A percentile compares a stretch with the other conserved stretches of the same genome.
phyloP scores from a whole-genome alignment of 495 filamentous ascomycete genomes.

The Filosporella fistucella region DNA sequence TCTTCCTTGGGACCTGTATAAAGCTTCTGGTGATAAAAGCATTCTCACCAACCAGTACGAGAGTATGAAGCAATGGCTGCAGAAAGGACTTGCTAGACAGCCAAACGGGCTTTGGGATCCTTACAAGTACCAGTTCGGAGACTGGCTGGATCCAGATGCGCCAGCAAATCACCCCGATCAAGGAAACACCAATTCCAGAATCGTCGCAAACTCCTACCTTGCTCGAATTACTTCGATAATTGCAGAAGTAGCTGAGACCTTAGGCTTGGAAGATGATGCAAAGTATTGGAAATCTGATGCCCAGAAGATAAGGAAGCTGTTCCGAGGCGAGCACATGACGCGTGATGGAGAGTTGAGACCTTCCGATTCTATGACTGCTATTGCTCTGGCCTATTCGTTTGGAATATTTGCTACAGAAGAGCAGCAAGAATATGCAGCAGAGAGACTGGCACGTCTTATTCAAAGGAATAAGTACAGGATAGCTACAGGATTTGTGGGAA shows the following conservation, averaged over 20 bases:
- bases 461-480: conserved; percentile 36
- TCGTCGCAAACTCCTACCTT: conserved; percentile 49
- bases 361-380: conserved; percentile 44
- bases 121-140: conserved; percentile 36
- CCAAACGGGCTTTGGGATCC: conserved; percentile 34
- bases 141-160: conserved; percentile 50
- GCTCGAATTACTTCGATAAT: conserved; percentile 36
- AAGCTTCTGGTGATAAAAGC: conserved; percentile 33
- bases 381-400: conserved; percentile 39
- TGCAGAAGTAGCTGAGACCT: conserved; percentile 22
- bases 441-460: conserved; percentile 33
- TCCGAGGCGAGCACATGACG: conserved; percentile 37
- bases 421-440: conserved; percentile 21
- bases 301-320: conserved; percentile 27
- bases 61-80: conserved; percentile 43
- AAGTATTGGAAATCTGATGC: conserved; percentile 26
- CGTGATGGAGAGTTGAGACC: conserved; percentile 31
- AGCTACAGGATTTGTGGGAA: conserved; percentile 51
- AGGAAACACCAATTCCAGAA: conserved; percentile 32
- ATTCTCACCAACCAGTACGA: conserved; percentile 37
- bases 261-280: conserved; percentile 28
- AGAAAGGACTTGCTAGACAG: conserved; percentile 39
- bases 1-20: conserved; percentile 39
- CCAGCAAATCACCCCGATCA: conserved; percentile 35
- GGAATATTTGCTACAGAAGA: conserved; percentile 31